Evolutionary conservation across 371 early-diverging fungal species (phyloP).

Genomic region (Mortierella sp.): DNA sequence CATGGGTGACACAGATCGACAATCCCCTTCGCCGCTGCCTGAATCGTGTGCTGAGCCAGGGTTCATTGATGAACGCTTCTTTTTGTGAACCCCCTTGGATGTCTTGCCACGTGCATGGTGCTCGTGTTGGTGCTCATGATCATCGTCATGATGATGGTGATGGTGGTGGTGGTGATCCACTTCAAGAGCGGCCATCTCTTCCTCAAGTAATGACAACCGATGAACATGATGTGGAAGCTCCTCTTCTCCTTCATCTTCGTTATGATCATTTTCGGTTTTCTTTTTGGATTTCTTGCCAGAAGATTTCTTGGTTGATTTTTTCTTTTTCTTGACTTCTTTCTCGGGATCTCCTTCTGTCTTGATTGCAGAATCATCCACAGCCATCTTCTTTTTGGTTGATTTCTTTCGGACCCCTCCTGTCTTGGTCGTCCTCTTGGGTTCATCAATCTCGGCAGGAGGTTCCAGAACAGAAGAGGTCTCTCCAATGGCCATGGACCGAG

Average conservation of each 20-base stretch:
- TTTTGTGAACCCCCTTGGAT: neutral
- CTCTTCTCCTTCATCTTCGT: conserved; percentile 12
- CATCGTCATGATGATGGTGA: neutral
- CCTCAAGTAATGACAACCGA: conserved; percentile 25
- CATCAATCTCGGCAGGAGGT: conserved; percentile 21
- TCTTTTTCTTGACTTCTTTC: neutral
- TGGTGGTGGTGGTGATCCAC: conserved; percentile 6
- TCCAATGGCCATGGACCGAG: neutral
- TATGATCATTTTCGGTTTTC: neutral
- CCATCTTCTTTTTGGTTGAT: conserved; percentile 10
- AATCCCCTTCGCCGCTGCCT: too few species aligned
- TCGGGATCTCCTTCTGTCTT: neutral
- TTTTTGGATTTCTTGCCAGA: conserved; percentile 20
- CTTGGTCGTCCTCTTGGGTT: conserved; percentile 20
- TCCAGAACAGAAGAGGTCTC: conserved; percentile 15
- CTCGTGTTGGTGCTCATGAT: neutral
- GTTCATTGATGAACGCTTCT: neutral
- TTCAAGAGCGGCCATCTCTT: conserved; percentile 22
- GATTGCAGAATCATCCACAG: neutral
- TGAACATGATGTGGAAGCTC: conserved; percentile 19
- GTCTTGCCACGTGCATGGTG: neutral
- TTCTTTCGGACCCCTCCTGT: neutral
- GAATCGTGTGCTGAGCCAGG: too few species aligned
- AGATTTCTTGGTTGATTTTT: conserved; percentile 21
- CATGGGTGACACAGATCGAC: too few species aligned